Evolutionary conservation across 257 asterid genomes (phyloP).

Genomic region (Thymus mandschuricus): DNA sequence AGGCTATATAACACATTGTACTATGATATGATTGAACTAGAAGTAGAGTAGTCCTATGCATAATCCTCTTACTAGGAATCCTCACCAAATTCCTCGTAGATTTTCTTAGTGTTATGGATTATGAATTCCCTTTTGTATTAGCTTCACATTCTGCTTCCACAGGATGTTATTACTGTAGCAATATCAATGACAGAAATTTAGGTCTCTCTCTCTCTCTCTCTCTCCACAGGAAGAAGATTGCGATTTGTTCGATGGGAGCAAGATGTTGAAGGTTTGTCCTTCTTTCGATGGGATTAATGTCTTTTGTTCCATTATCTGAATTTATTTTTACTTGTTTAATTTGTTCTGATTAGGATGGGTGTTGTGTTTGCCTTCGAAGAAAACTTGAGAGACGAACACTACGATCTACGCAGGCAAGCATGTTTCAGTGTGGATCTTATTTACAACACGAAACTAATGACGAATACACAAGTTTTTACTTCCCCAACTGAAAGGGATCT

Average conservation of each 20-base stretch:
- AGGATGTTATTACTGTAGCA: slow-evolving; percentile 38
- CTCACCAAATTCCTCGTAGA: slow-evolving; percentile 24
- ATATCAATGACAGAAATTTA: slow-evolving; percentile 34
- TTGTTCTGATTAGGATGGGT: not conserved
- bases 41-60: slow-evolving; percentile 39
- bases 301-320: not conserved
- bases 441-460: slow-evolving; percentile 31
- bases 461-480: slow-evolving; percentile 17
- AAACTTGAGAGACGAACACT: not conserved
- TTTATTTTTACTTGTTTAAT: not conserved
- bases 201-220: slow-evolving; percentile 16
- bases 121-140: slow-evolving; percentile 36
- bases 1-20: slow-evolving; percentile 41
- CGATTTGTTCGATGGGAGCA: no score
- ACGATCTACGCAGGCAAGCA: slow-evolving; percentile 13
- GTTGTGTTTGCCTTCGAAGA: not conserved
- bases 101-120: slow-evolving; percentile 26
- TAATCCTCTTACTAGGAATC: slow-evolving; percentile 25
- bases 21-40: slow-evolving; percentile 41
- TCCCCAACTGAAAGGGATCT: slow-evolving; percentile 15
- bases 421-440: slow-evolving; percentile 30
- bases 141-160: slow-evolving; percentile 27
- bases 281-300: not conserved
- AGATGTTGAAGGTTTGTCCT: no score
- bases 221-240: not conserved